Conservation (phyloP, 2,329 filamentous ascomycete species). For the Claviceps monticola region DNA sequence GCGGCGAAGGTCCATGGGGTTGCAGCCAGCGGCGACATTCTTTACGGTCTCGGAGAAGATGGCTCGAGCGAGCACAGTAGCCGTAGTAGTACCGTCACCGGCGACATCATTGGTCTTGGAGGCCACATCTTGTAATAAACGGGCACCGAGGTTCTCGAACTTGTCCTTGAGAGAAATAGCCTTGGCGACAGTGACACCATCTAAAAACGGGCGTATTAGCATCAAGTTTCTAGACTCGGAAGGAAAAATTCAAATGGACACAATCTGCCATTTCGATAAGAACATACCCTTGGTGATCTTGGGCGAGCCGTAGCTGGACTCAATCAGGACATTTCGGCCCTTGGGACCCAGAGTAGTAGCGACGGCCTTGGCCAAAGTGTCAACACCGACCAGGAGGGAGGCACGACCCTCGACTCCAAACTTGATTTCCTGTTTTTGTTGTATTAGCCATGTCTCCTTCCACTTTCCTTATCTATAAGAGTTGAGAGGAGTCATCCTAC, state of each 20-base stretch:
- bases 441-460: background rate
- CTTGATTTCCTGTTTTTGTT: slow-evolving; percentile 65
- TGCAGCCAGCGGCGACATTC: slow-evolving; percentile 98
- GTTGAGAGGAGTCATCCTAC: slow-evolving; percentile 29
- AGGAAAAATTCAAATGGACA: slow-evolving; percentile 15
- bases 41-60: slow-evolving; percentile 99
- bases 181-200: slow-evolving; percentile 81
- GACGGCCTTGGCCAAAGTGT: slow-evolving; percentile 92
- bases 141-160: slow-evolving; percentile 97
- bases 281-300: slow-evolving; percentile 93
- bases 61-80: slow-evolving; percentile 88
- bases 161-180: slow-evolving; percentile 93
- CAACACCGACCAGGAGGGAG: slow-evolving; percentile 80
- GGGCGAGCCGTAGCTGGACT: slow-evolving; percentile 95
- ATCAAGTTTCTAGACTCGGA: background rate
- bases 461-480: background rate
- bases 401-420: slow-evolving; percentile 93
- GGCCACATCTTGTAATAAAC: slow-evolving; percentile 92
- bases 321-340: slow-evolving; percentile 95
- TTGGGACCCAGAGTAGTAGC: slow-evolving; percentile 94
- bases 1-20: slow-evolving; percentile 96
- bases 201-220: slow-evolving; percentile 26
- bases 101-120: slow-evolving; percentile 99
- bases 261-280: background rate
- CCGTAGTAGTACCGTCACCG: slow-evolving; percentile 96